Conservation (phyloP, 805 yeast species). For the Spathaspora girioi region DNA sequence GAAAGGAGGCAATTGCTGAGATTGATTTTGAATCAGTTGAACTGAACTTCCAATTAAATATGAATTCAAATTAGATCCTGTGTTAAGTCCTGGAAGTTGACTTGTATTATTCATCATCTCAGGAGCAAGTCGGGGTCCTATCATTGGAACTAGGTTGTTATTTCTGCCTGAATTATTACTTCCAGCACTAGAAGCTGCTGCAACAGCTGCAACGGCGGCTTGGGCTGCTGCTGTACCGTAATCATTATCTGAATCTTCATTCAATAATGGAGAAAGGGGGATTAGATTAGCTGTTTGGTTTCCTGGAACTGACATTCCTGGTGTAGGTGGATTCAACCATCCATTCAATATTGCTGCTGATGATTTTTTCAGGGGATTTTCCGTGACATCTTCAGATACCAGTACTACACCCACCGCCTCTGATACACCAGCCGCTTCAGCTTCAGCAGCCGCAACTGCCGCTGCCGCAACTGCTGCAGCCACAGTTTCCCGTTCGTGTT, state of each 20-base stretch:
- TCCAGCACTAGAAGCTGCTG: neutral
- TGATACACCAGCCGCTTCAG: constrained; percentile 1
- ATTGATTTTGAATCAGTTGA: constrained; percentile 24
- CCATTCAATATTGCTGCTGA: constrained; percentile 3
- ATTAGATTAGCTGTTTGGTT: constrained; percentile 6
- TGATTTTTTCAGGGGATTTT: constrained; percentile 7
- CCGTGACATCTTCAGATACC: constrained; percentile 1
- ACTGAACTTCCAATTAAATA: constrained; percentile 1
- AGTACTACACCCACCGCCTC: neutral
- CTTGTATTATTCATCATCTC: constrained; percentile 3
- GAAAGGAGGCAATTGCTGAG: constrained; percentile 33
- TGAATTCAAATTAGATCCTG: neutral
- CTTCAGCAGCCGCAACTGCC: constrained; percentile 1
- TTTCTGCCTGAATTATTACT: neutral
- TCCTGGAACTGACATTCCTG: neutral
- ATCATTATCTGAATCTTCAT: constrained; percentile 7
- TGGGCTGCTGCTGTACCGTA: neutral
- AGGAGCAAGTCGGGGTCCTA: neutral
- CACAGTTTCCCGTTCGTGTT: neutral
- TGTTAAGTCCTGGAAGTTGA: constrained; percentile 12
- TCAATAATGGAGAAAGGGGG: constrained; percentile 9
- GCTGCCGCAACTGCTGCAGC: constrained; percentile 1
- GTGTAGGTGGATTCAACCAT: constrained; percentile 8
- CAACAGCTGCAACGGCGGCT: no score
- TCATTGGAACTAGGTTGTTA: neutral